A percentile compares a stretch with the other conserved stretches of the same genome.
Conservation (phyloP, 2,329 filamentous ascomycete genomes). For the Fusarium transvaalense region DNA sequence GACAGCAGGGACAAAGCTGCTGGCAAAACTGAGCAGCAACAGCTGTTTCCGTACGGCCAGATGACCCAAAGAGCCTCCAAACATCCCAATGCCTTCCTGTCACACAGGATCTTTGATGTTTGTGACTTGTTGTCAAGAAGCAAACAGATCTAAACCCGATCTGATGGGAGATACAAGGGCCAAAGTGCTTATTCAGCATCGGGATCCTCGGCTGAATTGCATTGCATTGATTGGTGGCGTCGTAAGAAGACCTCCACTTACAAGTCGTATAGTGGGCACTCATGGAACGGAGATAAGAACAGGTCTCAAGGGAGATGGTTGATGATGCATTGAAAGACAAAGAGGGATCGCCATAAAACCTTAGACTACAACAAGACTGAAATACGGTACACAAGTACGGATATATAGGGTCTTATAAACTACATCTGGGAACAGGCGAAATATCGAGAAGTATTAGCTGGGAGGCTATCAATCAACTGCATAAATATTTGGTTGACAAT, state of each 20-base stretch:
- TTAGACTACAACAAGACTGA: no score
- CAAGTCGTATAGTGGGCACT: background rate
- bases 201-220: constrained; percentile 17
- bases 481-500: no score
- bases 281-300: background rate
- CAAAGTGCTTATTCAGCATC: constrained; percentile 28
- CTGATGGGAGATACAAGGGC: constrained; percentile 11
- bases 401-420: no score
- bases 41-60: constrained; percentile 12
- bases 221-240: constrained; percentile 7
- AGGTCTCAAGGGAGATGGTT: background rate
- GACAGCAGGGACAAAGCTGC: constrained; percentile 17
- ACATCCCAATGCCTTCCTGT: constrained; percentile 22
- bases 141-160: constrained; percentile 16
- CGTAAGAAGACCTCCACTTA: background rate
- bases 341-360: background rate
- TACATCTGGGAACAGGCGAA: no score
- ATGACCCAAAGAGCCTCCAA: constrained; percentile 1
- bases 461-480: no score
- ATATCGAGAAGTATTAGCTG: background rate
- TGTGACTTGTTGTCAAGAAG: constrained; percentile 5
- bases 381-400: no score
- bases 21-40: constrained; percentile 14
- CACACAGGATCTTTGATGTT: background rate
- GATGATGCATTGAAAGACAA: background rate